A percentile compares a stretch with the other conserved stretches of the same genome.
These are phyloP conservation scores for Nakazawaea ernobii DNA, from an alignment of 805 yeast species.

Conservation along the genomic window DNA sequence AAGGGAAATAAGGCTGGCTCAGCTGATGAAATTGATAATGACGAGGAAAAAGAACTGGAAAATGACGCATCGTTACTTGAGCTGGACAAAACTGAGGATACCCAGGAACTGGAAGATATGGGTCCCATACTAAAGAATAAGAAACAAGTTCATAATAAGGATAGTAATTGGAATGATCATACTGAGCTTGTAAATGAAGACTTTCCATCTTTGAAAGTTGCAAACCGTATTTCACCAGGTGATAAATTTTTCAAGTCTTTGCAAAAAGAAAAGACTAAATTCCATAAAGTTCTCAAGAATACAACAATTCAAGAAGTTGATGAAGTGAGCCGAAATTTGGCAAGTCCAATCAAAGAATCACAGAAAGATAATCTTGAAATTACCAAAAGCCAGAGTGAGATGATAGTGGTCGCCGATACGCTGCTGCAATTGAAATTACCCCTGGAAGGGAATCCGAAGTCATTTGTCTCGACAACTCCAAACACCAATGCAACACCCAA, in stretches of 20 bases:
- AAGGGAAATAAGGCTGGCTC: too few relatives aligned
- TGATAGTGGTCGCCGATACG: too few relatives aligned
- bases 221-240: background rate
- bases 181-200: background rate
- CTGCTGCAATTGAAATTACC: too few relatives aligned
- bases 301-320: too few relatives aligned
- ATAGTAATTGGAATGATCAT: background rate
- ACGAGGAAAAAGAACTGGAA: background rate
- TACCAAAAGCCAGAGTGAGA: too few relatives aligned
- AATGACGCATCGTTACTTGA: background rate
- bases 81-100: background rate
- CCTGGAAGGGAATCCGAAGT: too few relatives aligned
- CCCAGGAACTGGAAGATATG: slow-evolving; percentile 1
- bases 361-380: too few relatives aligned
- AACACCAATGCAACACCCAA: background rate
- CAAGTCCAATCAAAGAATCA: too few relatives aligned
- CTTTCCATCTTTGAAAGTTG: slow-evolving; percentile 5
- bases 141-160: background rate
- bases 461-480: too few relatives aligned
- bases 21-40: background rate
- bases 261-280: slow-evolving; percentile 1
- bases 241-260: slow-evolving; percentile 2
- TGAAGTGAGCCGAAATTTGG: too few relatives aligned
- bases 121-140: background rate
- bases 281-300: background rate